Base-by-base conservation (phyloP, 2,329 filamentous ascomycete species). In the Talaromyces amestolkiae region DNA sequence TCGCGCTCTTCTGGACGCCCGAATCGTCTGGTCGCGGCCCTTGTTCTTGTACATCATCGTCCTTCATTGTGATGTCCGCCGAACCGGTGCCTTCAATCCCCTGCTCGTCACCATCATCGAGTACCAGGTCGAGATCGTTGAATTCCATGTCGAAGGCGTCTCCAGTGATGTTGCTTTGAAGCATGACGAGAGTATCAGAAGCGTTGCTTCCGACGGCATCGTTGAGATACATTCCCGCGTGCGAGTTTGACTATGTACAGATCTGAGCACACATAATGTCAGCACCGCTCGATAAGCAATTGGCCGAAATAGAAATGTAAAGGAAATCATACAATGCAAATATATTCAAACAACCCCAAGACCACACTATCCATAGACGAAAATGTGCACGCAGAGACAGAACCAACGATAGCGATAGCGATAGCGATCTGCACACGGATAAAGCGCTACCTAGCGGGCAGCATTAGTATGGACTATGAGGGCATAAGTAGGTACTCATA, bases 101-200 rank as follows among this genome's bases (percentile, higher is more conserved):
- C 8, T 59, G 53, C 22, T 66, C 64, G 27, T 66, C 64, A 41
- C 22, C 27, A 45, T 66, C 60, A 24, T 66, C 64, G 13, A 66
- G 33, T 7, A 66, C 33, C 13, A 66, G 53, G 41, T 66, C 64
- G 24, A 66, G 53, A 3, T 66, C 64, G 39, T 35, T 41, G 56
- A 39, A 41, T 11, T 66, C 64, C 33, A 66, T 39, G 31, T 66
- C 64, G 43, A 66, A 66, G 19, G 19, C 31, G n/a, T 47, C 7
- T 19, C 24, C 53, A 11, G 56, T 62, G 10, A 19, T 35, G 33
- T 63, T 63, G 31, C 51, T 56, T 35, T 58, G 33, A 13, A 63
- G 43, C 24, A 58, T 24, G 1, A 45, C 35, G 15, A 59, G 10
- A 2, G 37, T 33, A 15, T 59, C 56, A 37, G 62, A 47, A 8